Conservation (phyloP, 78 protist genomes). For the Creolimax fragrantissima region DNA sequence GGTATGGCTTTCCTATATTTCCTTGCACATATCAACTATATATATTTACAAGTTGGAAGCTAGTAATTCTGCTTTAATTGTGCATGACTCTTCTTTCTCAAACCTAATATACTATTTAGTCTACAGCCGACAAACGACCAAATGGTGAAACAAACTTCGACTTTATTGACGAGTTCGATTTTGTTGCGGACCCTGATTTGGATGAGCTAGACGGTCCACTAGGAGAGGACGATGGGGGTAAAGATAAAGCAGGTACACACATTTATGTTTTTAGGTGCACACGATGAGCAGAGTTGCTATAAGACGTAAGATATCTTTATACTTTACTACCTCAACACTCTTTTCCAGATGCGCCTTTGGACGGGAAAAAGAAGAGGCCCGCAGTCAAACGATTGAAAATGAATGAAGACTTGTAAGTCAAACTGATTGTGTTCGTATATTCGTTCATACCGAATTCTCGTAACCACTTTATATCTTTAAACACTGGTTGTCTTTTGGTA, state of each 20-base stretch:
- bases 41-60: too few relatives aligned
- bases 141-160: too few relatives aligned
- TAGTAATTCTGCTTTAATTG: too few relatives aligned
- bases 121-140: too few relatives aligned
- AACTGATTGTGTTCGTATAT: too few relatives aligned
- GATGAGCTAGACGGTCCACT: neutral
- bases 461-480: too few relatives aligned
- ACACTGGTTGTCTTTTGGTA: too few relatives aligned
- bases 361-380: neutral
- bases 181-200: neutral
- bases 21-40: too few relatives aligned
- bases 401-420: neutral
- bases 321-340: neutral
- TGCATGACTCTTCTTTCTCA: too few relatives aligned
- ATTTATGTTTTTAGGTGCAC: neutral
- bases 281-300: neutral
- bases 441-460: too few relatives aligned
- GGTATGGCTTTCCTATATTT: too few relatives aligned
- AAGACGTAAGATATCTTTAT: neutral
- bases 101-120: too few relatives aligned
- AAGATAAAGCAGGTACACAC: neutral
- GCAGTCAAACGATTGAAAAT: neutral
- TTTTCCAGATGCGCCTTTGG: neutral
- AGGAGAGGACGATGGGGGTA: neutral
- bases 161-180: neutral